Conservation (phyloP, 495 filamentous ascomycete genomes). For the Aspergillus conjunctus region DNA sequence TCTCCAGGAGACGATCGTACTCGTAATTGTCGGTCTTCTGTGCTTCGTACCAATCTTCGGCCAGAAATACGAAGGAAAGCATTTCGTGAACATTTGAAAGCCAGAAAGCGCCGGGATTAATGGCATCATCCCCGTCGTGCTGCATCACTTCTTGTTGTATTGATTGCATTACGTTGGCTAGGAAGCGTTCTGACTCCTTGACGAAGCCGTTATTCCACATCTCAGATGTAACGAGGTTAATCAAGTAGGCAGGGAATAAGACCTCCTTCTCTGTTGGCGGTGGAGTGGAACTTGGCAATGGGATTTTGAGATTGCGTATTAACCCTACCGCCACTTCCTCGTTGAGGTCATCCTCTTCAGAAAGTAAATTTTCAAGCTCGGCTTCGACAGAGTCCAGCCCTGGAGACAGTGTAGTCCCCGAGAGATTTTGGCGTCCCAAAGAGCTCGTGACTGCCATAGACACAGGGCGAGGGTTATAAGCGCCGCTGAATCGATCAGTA, state of each 20-base stretch:
- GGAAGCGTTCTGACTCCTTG: slow-evolving; percentile 97
- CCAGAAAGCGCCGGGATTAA: slow-evolving; percentile 98
- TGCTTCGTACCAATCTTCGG: slow-evolving; percentile 98
- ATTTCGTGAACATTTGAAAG: slow-evolving; percentile 99
- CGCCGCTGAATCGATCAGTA: slow-evolving; percentile 81
- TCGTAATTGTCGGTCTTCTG: slow-evolving; percentile 99
- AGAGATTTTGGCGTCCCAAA: slow-evolving; percentile 63
- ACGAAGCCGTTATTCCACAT: slow-evolving; percentile 99
- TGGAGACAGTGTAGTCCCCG: slow-evolving; percentile 73
- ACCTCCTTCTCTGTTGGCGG: slow-evolving; percentile 97
- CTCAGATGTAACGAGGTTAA: slow-evolving; percentile 98
- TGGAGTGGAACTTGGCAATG: slow-evolving; percentile 77
- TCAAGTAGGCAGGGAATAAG: slow-evolving; percentile 95
- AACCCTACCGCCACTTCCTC: slow-evolving; percentile 95
- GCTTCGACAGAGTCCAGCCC: slow-evolving; percentile 84
- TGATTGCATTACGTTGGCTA: slow-evolving; percentile 99
- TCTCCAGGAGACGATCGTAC: slow-evolving; percentile 96
- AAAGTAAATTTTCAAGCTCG: slow-evolving; percentile 89
- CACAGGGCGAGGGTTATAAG: slow-evolving; percentile 91
- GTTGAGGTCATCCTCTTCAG: slow-evolving; percentile 92
- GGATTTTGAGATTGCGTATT: slow-evolving; percentile 95
- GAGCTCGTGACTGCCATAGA: slow-evolving; percentile 84
- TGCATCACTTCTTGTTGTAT: slow-evolving; percentile 99
- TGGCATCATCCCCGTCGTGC: slow-evolving; percentile 93
- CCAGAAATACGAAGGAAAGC: slow-evolving; percentile 99